Percentiles rank a stretch among this genome's conserved stretches.
Conservation (phyloP, 768 basidiomycete species). For the Saitozyma sp. region DNA sequence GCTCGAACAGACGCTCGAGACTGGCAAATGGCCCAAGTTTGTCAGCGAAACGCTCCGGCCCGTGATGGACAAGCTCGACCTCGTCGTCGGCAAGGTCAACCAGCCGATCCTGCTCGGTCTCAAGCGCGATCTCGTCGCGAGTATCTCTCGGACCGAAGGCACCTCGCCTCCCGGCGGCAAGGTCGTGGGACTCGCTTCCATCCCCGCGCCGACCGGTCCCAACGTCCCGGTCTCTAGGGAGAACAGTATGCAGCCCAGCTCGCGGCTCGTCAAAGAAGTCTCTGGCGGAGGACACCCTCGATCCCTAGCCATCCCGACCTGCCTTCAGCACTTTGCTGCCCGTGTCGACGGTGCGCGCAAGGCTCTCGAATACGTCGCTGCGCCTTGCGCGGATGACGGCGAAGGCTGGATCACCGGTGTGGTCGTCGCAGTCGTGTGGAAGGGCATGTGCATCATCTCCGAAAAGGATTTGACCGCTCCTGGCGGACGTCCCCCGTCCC, state of each 20-base stretch:
- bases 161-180: slow-evolving; percentile 42
- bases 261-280: slow-evolving; percentile 36
- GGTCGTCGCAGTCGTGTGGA: slow-evolving; percentile 51
- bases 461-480: slow-evolving; percentile 30
- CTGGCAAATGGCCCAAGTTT: slow-evolving; percentile 46
- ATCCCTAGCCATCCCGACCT: slow-evolving; percentile 38
- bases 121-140: slow-evolving; percentile 41
- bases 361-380: slow-evolving; percentile 46
- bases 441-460: slow-evolving; percentile 45
- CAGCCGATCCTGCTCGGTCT: slow-evolving; percentile 46
- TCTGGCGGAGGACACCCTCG: slow-evolving; percentile 30
- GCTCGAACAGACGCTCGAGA: slow-evolving; percentile 48
- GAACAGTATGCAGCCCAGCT: slow-evolving; percentile 15
- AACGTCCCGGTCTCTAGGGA: slow-evolving; percentile 31
- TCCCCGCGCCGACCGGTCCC: slow-evolving; percentile 28
- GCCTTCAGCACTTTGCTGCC: slow-evolving; percentile 48
- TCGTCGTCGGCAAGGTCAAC: slow-evolving; percentile 49
- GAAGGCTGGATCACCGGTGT: slow-evolving; percentile 52
- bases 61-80: slow-evolving; percentile 52
- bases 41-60: slow-evolving; percentile 49
- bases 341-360: slow-evolving; percentile 46
- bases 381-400: slow-evolving; percentile 48
- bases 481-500: slow-evolving; percentile 40
- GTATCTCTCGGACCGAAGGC: slow-evolving; percentile 34
- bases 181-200: slow-evolving; percentile 31